Base-by-base conservation (phyloP, 2,329 filamentous ascomycete genomes). In the Magnaporthiopsis poae region DNA sequence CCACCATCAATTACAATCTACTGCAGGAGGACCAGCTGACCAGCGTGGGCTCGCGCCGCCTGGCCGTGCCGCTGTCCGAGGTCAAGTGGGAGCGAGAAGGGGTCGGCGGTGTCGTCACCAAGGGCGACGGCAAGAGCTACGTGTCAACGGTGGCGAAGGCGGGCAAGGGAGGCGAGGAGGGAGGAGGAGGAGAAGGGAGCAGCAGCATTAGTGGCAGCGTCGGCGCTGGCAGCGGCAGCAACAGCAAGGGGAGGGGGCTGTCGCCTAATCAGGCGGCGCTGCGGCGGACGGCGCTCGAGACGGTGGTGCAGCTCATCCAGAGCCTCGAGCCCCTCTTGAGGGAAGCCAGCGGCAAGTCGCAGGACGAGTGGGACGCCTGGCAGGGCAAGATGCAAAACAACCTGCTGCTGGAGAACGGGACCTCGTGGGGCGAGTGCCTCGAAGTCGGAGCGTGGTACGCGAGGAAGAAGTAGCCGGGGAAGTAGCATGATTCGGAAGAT, bases 301-400 rank as follows among this genome's bases (percentile, higher is more conserved):
- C 90, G 2, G 87, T 93, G 7, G 86, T 96, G 65, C 90, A 93
- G 74, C 85, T 92, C 82, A 91, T 96, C 66, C 91, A 95, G 74
- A 89, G 89, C 69, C 80, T 97, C 72, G 93, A 97, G 77, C 91
- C 91, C 5, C 79, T 95, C 67, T 79, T 97, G 71, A 86, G 90
- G 71, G 90, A 96, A 72, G 86, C 87, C 62, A 96, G 90, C 73
- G 90, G 89, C 18, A 96, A 96, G 81, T 91, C 89, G 72, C 87
- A 90, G 73, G 92, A 96, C 71, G 93, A 97, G 78, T 97, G 92
- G 92, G 90, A 96, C 75, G 82, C 87, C 60, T 97, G 93, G 93
- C 87, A 90, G 78, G 87, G 88, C 60, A 91, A 89, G 76, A 91
- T 96, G 89, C 94, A 92, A 84, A 85, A 86, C 62, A 90, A 95